Evolutionary conservation across 805 yeast species (phyloP).

Genomic region (Metschnikowia peoriensis): DNA sequence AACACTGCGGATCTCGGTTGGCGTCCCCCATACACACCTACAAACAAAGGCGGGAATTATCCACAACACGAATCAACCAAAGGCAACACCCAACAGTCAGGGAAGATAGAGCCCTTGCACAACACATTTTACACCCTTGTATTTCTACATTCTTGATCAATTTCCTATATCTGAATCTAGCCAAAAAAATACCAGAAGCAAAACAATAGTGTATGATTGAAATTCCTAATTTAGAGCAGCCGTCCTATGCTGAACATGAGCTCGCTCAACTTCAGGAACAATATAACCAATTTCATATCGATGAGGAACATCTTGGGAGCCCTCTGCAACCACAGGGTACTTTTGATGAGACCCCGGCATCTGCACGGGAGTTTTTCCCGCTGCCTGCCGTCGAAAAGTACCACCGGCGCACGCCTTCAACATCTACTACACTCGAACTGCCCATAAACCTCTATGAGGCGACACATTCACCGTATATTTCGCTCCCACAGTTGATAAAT

Average conservation of each 20-base stretch:
- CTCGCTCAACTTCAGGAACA: conserved; percentile 18
- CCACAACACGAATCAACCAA: neutral
- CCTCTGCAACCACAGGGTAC: conserved; percentile 3
- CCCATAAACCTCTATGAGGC: conserved; percentile 12
- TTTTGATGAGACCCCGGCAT: neutral
- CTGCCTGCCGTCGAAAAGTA: neutral
- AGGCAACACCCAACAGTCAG: neutral
- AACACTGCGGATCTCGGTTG: too few species aligned
- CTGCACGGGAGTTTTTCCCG: neutral
- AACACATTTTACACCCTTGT: neutral
- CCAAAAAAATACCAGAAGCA: neutral
- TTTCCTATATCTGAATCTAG: neutral
- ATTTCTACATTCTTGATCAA: neutral
- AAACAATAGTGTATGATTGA: conserved; percentile 34
- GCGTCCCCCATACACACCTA: neutral
- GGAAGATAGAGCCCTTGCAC: neutral
- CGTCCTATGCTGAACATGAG: conserved; percentile 17
- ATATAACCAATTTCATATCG: conserved; percentile 13
- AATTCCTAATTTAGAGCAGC: conserved; percentile 42
- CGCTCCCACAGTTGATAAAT: conserved; percentile 13
- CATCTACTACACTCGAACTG: conserved; percentile 9
- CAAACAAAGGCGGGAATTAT: neutral
- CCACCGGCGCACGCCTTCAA: conserved; percentile 6
- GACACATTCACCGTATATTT: conserved; percentile 9
- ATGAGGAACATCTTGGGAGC: neutral